Conservation (phyloP, 176 grass and related monocot species). For the Oryza glaberrima region DNA sequence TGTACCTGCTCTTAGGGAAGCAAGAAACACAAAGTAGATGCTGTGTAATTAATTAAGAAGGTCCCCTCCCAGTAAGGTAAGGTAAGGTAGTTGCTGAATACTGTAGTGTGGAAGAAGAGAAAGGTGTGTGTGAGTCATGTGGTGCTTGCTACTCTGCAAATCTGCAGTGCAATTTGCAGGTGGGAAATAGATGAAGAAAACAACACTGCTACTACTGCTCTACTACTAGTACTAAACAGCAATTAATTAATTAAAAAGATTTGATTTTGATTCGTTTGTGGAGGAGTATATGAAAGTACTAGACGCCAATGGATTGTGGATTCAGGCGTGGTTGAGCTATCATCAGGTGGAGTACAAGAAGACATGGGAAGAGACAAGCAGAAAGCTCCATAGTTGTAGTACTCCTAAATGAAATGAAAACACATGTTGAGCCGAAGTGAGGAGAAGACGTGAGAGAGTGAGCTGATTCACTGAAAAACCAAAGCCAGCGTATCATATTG, state of each 20-base stretch:
- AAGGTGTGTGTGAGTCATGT: conserved; percentile 31
- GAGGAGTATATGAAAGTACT: neutral
- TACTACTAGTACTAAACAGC: neutral
- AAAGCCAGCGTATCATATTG: neutral
- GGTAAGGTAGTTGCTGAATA: conserved; percentile 34
- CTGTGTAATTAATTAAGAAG: neutral
- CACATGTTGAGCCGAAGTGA: neutral
- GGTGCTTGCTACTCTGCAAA: neutral
- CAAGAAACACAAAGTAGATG: neutral
- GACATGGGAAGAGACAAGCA: neutral
- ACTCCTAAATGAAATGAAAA: neutral
- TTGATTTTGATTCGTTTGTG: neutral
- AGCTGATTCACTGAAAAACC: neutral
- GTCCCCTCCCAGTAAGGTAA: neutral
- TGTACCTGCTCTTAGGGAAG: neutral
- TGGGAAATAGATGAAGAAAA: neutral
- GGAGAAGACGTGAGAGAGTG: too few relatives aligned
- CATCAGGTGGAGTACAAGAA: neutral
- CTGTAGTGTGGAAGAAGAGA: conserved; percentile 8
- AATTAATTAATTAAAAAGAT: neutral
- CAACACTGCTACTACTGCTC: neutral
- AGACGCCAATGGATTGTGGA: neutral
- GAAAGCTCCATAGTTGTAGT: conserved; percentile 11
- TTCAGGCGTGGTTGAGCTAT: neutral
- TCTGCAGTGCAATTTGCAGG: neutral